Evolutionary conservation across 208 protist species (phyloP).

Genomic region (Novymonas esmeraldas): DNA sequence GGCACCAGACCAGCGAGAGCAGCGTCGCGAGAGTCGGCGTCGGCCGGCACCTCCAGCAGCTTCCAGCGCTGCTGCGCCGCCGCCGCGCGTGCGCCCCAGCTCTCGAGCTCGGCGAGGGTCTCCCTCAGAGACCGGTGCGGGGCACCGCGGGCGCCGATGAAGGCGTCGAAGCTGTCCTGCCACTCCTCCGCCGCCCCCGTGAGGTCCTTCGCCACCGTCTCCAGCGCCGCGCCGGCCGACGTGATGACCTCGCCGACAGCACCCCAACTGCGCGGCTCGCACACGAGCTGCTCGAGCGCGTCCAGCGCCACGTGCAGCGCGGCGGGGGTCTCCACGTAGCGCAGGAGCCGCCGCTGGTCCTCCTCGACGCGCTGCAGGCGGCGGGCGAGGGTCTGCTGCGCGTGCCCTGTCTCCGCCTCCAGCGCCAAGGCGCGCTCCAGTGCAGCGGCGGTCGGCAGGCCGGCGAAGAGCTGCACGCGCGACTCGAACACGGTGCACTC

Average conservation of each 20-base stretch:
- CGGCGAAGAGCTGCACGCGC: slow-evolving; percentile 19
- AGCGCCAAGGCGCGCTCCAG: slow-evolving; percentile 31
- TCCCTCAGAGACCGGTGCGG: neutral
- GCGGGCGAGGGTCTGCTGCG: slow-evolving; percentile 24
- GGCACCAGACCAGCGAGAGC: slow-evolving; percentile 17
- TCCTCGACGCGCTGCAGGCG: slow-evolving; percentile 24
- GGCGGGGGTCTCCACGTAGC: slow-evolving; percentile 18
- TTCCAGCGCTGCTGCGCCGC: slow-evolving; percentile 15
- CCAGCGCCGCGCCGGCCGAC: slow-evolving; percentile 10
- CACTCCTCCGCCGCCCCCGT: slow-evolving; percentile 12
- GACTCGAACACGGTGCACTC: slow-evolving; percentile 19
- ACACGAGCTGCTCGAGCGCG: slow-evolving; percentile 23
- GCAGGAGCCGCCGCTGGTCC: slow-evolving; percentile 11
- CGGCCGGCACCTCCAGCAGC: slow-evolving; percentile 9
- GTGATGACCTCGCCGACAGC: neutral
- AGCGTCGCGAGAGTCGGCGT: neutral
- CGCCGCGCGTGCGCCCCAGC: slow-evolving; percentile 19
- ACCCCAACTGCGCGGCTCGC: slow-evolving; percentile 1
- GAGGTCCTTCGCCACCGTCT: slow-evolving; percentile 11
- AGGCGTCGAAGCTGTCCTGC: slow-evolving; percentile 20
- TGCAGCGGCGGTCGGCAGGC: slow-evolving; percentile 21
- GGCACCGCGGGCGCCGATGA: slow-evolving; percentile 8
- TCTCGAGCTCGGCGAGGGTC: neutral
- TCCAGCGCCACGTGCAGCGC: slow-evolving; percentile 22
- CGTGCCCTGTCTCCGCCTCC: slow-evolving; percentile 31